Base-by-base conservation (phyloP, 306 rosid genomes). In the Trifolium pratense region DNA sequence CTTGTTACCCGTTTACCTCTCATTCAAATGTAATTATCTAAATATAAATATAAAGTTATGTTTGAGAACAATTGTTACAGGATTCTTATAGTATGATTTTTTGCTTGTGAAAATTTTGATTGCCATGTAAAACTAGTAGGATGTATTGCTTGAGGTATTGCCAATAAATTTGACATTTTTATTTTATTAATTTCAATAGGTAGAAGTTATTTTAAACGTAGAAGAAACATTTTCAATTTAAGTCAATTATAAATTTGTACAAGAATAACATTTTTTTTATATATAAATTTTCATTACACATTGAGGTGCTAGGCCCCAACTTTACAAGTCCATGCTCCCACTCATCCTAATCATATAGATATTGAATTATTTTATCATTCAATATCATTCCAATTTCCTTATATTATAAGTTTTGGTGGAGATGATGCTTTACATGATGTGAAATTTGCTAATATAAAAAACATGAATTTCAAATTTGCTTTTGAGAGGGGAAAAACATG, bases 31-130 rank as follows among this genome's bases (percentile, higher is more conserved):
- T 26, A 26, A 26, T 3, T 26, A 26, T 26, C 5, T 3, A 26
- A 26, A 26, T 26, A 26, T 26, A 26, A 26, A 26, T 26, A 26
- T 26, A 26, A 26, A 26, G 31, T 26, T 26, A 26, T 26, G 31
- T 26, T 26, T 26, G 31, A 26, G 5, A 26, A 26, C 31, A 26
- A 34, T 31, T 3, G 25, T 13, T 26, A 20, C 42, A 52, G 72
- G 55, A 53, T 80, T 29, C 34, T 73, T 11, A 52, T 43, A 53
- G 51, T 17, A 57, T 64, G 26, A 67, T 52, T 76, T 48, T 77
- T 68, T 29, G 8, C 66, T 15, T 39, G 65, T 46, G 46, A 74
- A 73, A 67, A 7, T 14, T 79, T 68, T 59, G 21, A 66, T 15
- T 70, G n/a, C 26, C 61, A 6, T 62, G 80, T 80, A 42, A 20